Percentiles rank a stretch among this genome's conserved stretches.
These are phyloP conservation scores for Chlorella sp. DNA, from an alignment of 139 green algal species.

Conservation along the genomic window DNA sequence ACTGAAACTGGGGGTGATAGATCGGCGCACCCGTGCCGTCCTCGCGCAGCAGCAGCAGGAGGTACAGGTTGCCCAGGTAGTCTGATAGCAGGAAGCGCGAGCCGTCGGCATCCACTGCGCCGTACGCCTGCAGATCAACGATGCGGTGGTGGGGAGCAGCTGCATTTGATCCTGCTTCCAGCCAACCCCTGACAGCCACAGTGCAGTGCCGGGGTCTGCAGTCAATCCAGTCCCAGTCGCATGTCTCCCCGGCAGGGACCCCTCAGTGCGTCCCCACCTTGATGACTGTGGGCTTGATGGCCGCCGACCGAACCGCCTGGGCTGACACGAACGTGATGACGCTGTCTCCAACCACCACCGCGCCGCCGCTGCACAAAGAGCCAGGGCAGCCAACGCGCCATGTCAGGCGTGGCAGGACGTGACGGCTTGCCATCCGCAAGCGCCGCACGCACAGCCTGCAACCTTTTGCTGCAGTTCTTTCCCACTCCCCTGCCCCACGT, in stretches of 20 bases:
- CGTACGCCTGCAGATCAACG: constrained; percentile 51
- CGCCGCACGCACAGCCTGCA: too few relatives aligned
- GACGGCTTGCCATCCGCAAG: too few relatives aligned
- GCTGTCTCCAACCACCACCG: constrained; percentile 89
- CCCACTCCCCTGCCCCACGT: too few relatives aligned
- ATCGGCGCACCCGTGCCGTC: background rate
- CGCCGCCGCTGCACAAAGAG: constrained; percentile 75
- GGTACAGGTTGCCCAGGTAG: constrained; percentile 76
- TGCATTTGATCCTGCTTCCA: too few relatives aligned
- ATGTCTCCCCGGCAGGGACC: background rate
- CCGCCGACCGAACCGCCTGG: constrained; percentile 31
- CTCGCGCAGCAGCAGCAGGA: constrained; percentile 87
- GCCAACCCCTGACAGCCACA: too few relatives aligned
- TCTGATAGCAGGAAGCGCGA: constrained; percentile 92
- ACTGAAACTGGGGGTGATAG: too few relatives aligned
- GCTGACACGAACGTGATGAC: constrained; percentile 80
- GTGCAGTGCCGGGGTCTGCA: too few relatives aligned
- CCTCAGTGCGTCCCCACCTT: background rate
- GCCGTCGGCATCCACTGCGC: constrained; percentile 84
- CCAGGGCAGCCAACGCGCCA: too few relatives aligned
- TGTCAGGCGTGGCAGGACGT: too few relatives aligned
- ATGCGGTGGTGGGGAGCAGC: too few relatives aligned
- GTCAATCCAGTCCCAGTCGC: background rate
- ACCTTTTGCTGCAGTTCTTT: too few relatives aligned
- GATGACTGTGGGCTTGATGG: constrained; percentile 45